Base-by-base conservation (phyloP, 257 asterid genomes). In the Voacanga thouarsii region DNA sequence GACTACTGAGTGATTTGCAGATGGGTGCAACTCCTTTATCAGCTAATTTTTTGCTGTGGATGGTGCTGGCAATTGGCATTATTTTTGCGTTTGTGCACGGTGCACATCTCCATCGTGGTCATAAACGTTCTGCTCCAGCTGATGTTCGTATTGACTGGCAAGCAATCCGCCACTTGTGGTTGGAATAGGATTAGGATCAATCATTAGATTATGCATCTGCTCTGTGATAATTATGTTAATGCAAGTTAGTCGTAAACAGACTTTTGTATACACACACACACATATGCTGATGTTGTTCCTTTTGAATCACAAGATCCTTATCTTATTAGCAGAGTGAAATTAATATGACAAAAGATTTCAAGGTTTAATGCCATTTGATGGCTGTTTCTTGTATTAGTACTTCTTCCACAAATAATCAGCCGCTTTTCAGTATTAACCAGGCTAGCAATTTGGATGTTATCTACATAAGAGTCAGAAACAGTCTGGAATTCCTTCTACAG, bases 151-250 rank as follows among this genome's bases (percentile, higher is more conserved):
- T 89, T 18, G 87, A 87, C 12, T 92, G 96, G 96, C 74, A 50
- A 70, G 51, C 79, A 65, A 87, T 89, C 59, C 88, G 93, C 75
- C 91, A 88, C 82, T 26, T 87, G 63, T 90, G 91, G 96, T 80
- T 55, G 57, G 94, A 72, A 41, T 28, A 43, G 41, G 82, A 74
- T 39, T 71, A 43, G 33, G 71, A 5, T 24, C 39, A 9, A 9
- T 26, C 74, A 76, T 64, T 39, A 50, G 37, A 30, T 63, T 39
- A 33, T 12, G 44, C 44, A 57, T 65, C 45, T 64, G 66, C 49
- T 61, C 43, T 71, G 15, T 47, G 41, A 45, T 26, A 41, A 41
- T 2, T 7, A 41, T 49, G 73, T 23, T 3, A 30, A 28, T 23
- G 47, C 8, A 53, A 23, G 21, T 10, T 12, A 18, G 19, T 55